Evolutionary conservation across 257 asterid species (phyloP).

Genomic region (Fraxinus anomala): DNA sequence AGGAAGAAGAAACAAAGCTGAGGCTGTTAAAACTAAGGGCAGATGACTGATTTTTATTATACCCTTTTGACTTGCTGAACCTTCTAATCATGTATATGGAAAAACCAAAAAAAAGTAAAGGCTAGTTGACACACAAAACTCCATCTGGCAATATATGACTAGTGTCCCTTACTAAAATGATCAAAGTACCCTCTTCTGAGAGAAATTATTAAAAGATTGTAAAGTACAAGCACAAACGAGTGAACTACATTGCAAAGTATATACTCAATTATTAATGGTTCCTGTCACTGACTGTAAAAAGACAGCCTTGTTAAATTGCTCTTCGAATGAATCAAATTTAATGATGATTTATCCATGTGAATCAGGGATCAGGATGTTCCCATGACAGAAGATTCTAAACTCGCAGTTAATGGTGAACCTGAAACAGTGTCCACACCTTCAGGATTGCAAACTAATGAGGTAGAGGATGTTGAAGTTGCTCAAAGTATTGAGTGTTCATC

Average conservation of each 20-base stretch:
- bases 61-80: not conserved
- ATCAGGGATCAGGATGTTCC: slow-evolving; percentile 53
- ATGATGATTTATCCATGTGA: slow-evolving; percentile 30
- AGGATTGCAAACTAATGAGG: slow-evolving; percentile 44
- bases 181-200: not conserved
- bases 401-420: slow-evolving; percentile 41
- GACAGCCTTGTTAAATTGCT: slow-evolving; percentile 12
- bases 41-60: not conserved
- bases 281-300: slow-evolving; percentile 5
- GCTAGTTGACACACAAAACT: not conserved
- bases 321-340: slow-evolving; percentile 22
- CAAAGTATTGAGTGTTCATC: slow-evolving; percentile 52
- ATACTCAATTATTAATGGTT: not conserved
- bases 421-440: slow-evolving; percentile 46
- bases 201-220: not conserved
- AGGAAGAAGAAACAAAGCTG: slow-evolving; percentile 14
- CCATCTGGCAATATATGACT: slow-evolving; percentile 2
- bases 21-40: slow-evolving; percentile 5
- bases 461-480: slow-evolving; percentile 44
- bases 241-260: not conserved
- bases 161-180: not conserved
- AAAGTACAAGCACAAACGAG: not conserved
- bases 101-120: not conserved
- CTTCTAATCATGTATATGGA: not conserved
- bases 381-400: slow-evolving; percentile 47